Percentiles rank a stretch among this genome's conserved stretches.
phyloP scores from a whole-genome alignment of 371 early-diverging fungal genomes.

The Mucor plumbeus region DNA sequence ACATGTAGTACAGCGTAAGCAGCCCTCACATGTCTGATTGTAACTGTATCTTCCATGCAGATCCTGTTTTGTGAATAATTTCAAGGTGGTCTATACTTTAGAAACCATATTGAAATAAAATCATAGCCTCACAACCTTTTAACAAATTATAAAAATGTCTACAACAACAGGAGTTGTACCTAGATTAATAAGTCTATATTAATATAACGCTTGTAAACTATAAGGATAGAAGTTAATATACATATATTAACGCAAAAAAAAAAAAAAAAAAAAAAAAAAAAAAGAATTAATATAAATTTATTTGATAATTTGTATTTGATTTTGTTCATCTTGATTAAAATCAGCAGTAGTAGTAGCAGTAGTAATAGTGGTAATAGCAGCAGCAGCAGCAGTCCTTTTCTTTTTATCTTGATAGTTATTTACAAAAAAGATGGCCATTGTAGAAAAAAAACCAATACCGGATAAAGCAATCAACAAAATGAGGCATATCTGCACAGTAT shows the following conservation, averaged over 20 bases:
- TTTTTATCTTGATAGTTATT: neutral
- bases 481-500: neutral
- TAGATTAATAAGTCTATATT: neutral
- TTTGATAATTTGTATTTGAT: neutral
- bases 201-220: neutral
- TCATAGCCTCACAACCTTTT: no score
- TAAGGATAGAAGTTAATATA: neutral
- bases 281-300: no score
- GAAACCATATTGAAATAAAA: no score
- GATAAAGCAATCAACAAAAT: constrained; percentile 6
- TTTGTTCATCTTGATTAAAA: neutral
- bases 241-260: neutral
- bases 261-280: neutral
- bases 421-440: neutral
- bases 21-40: no score
- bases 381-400: neutral
- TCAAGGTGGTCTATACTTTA: no score
- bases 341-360: neutral
- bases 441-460: constrained; percentile 6
- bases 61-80: no score
- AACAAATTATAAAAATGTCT: no score
- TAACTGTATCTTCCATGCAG: no score
- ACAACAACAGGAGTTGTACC: neutral
- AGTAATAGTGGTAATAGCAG: neutral
- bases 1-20: no score